Evolutionary conservation across 495 filamentous ascomycete species (phyloP), one percentile per base, ranked within the genome.

Genomic region (Annulohypoxylon bovei): DNA sequence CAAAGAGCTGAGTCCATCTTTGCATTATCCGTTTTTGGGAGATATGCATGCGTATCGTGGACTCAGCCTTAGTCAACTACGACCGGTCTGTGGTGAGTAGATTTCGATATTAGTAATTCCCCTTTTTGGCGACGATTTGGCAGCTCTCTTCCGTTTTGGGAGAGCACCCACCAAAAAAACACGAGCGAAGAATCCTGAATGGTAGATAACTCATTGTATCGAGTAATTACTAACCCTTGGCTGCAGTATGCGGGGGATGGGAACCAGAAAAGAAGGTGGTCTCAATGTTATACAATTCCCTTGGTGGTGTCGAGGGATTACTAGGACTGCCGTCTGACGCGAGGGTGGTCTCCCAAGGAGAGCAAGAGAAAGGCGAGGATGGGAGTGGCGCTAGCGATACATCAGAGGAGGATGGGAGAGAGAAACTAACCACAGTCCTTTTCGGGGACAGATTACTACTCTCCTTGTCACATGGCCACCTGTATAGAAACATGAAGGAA

Each of bases 191-290:
- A 12, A 5, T 20, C 20, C 18, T 2, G 12, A 25, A 8, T 23
- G 18, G 8, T 25, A 47, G 20, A 12, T 2, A 4, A 25, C 11
- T 25, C 2, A 47, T 18, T 47, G 11, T 47, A 47, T 7, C 11
- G 44, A 47, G 44, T 47, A 47, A 47, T 25, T 1, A 9, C 44
- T 47, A 18, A 47, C 22, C 8, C 7, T 47, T 25, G 20, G 44
- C n/a, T 47, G 44, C 20, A 47, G 44, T 47, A 47, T 47, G 44
- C 22, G 44, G 44, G 8, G 44, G 44, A 25, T 47, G 44, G 44
- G 44, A 47, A 7, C 44, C 44, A 12, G 44, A 47, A 20, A 47
- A 47, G 12, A 47, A 47, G 44, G 44, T 47, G 44, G 7, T 47
- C 6, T 47, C 44, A 23, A 47, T 47, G 44, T 18, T 47, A 25